Percentiles rank a stretch among this genome's conserved stretches.
phyloP scores from a whole-genome alignment of 345 rosid species.

The Zanthoxylum bungeanum region DNA sequence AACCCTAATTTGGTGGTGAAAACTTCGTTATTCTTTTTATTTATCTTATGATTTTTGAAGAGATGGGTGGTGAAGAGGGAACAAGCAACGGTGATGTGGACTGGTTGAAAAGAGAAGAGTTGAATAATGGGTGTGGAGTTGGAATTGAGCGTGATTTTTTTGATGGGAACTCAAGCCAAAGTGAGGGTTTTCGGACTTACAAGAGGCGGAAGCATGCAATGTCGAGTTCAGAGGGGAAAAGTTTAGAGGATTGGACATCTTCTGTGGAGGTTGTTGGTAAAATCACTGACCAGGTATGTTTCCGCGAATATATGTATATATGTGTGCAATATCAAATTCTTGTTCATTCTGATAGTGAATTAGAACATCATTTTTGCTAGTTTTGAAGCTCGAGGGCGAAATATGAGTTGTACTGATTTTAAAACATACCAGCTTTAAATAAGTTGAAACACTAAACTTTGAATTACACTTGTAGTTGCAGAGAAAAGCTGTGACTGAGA shows the following conservation, averaged over 20 bases:
- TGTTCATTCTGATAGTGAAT: constrained; percentile 4
- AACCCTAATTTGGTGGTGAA: constrained; percentile 34
- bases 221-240: constrained; percentile 35
- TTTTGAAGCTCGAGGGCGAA: neutral
- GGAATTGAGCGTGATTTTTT: constrained; percentile 32
- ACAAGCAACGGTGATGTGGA: constrained; percentile 35
- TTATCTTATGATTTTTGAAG: constrained; percentile 7
- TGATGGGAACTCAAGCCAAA: constrained; percentile 36
- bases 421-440: neutral
- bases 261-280: constrained; percentile 35
- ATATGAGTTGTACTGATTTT: neutral
- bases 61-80: constrained; percentile 50
- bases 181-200: constrained; percentile 51
- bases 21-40: constrained; percentile 15
- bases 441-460: neutral
- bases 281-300: constrained; percentile 44
- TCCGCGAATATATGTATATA: neutral
- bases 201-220: constrained; percentile 62
- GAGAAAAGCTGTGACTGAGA: neutral
- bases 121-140: constrained; percentile 34
- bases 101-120: constrained; percentile 31
- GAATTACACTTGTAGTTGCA: neutral
- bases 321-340: neutral
- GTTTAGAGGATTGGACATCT: constrained; percentile 30
- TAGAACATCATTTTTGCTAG: neutral